phyloP scores from a whole-genome alignment of 2,329 filamentous ascomycete species.

The Celoporthe dispersa region DNA sequence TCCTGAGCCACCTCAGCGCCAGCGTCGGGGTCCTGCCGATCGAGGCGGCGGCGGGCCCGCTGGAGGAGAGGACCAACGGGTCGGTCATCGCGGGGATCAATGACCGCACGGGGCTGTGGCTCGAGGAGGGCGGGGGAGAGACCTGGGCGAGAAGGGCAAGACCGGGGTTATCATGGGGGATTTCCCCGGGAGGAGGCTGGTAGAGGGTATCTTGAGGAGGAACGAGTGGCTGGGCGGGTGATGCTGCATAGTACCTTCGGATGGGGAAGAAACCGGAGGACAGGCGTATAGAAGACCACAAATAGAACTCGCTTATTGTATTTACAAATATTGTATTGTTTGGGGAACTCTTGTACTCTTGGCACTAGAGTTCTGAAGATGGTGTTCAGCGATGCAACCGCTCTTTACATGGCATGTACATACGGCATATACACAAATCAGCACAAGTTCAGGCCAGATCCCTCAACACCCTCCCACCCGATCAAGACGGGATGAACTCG shows the following conservation, averaged over 20 bases:
- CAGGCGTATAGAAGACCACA: no score
- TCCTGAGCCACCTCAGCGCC: slow-evolving; percentile 53
- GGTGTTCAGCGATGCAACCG: no score
- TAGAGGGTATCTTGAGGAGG: slow-evolving; percentile 48
- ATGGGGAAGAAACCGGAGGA: no score
- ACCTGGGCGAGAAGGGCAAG: slow-evolving; percentile 32
- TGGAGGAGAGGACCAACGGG: slow-evolving; percentile 37
- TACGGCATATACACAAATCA: no score
- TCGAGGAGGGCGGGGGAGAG: slow-evolving; percentile 33
- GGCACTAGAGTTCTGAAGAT: no score
- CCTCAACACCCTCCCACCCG: no score
- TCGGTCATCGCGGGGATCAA: slow-evolving; percentile 51
- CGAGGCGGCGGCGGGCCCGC: slow-evolving; percentile 53
- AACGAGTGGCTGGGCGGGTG: slow-evolving; percentile 39
- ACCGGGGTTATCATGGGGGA: slow-evolving; percentile 54
- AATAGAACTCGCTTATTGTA: no score
- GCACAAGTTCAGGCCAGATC: no score
- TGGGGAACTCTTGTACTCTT: no score
- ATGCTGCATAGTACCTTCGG: not conserved
- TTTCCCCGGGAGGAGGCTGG: slow-evolving; percentile 49
- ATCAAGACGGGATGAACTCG: no score
- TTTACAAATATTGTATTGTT: no score
- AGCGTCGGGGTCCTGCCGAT: slow-evolving; percentile 54
- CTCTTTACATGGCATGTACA: no score
- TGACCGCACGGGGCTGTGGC: slow-evolving; percentile 52